Base-by-base conservation (phyloP, 2,329 filamentous ascomycete genomes). In the Colletotrichum orbiculare region DNA sequence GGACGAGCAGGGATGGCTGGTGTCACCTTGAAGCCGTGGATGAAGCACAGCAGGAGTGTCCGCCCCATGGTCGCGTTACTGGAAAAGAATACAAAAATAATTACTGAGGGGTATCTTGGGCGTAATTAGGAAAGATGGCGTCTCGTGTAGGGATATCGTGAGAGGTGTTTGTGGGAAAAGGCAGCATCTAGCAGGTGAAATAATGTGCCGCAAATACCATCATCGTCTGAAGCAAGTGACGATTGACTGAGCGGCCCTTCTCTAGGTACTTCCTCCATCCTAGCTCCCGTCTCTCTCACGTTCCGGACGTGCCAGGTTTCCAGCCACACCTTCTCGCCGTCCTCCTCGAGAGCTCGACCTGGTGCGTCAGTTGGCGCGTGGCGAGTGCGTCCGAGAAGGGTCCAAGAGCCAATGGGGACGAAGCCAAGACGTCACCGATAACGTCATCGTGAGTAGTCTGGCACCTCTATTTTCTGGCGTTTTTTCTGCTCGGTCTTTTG, bases 11-110 rank as follows among this genome's bases (percentile, higher is more conserved):
- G 33, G 3, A 6, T 46, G 39, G 35, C 13, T 13, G 13, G 34
- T 47, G 9, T 41, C 67, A 85, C 86, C 81, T 91, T 91, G 82
- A 93, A 93, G 50, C 91, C 91, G 75, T 93, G 91, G 54, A 93
- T 87, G 73, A 92, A 93, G 73, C 89, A 91, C 8, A 93, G 81
- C 2, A 93, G 77, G 5, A 93, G 75, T 25, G 89, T 91, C 56
- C 82, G 80, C 54, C 79, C 68, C 81, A 83, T 57, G 45, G n/a
- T 2, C 1, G n/a, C 12, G 7, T 37, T 10, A 11, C 9, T 10
- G 2, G 42, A 8, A 45, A 8, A 13, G 13, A n/a, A 45, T n/a
- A 15, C 13, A 17, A 34, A 12, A 10, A 34, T 9, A 4, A 33
- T 33, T 15, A 45, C 17, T 13, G 25, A 25, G 3, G 12, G 33